phyloP scores from a whole-genome alignment of 148 eudicot genomes.

The Nyssa sinensis region DNA sequence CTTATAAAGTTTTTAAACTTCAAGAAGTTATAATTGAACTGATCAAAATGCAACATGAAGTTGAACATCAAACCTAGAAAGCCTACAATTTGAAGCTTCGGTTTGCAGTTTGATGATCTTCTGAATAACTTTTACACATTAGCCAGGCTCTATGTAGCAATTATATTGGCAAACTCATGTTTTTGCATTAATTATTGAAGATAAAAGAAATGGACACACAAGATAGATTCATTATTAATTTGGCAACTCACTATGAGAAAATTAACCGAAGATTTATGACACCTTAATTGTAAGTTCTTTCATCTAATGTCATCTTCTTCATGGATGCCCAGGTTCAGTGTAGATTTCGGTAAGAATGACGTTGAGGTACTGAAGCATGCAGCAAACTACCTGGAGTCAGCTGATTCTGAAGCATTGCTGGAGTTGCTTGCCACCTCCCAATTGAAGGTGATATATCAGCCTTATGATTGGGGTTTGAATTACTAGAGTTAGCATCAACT shows the following conservation, averaged over 20 bases:
- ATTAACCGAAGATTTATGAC: not conserved
- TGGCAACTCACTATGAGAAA: not conserved
- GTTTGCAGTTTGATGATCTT: not conserved
- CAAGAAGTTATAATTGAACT: too few relatives aligned
- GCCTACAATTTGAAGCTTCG: not conserved
- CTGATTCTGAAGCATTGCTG: slow-evolving; percentile 30
- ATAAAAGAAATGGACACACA: not conserved
- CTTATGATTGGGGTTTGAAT: slow-evolving; percentile 51
- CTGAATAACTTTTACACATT: not conserved
- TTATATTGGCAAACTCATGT: not conserved
- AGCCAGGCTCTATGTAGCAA: not conserved
- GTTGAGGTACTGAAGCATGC: slow-evolving; percentile 53
- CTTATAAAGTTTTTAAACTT: too few relatives aligned
- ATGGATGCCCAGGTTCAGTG: slow-evolving; percentile 39
- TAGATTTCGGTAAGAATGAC: slow-evolving; percentile 51
- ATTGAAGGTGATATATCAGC: slow-evolving; percentile 46
- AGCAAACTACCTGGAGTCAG: slow-evolving; percentile 42
- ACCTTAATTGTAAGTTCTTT: not conserved
- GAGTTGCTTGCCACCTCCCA: slow-evolving; percentile 42
- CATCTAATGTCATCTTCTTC: not conserved
- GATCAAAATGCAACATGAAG: not conserved
- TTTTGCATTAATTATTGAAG: not conserved
- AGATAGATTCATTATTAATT: not conserved
- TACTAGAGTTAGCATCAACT: slow-evolving; percentile 17
- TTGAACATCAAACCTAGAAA: not conserved